Percentiles rank a stretch among this genome's conserved stretches.
phyloP scores from a whole-genome alignment of 1,284 basidiomycete genomes.

The Cutaneotrichosporon cavernicola region DNA sequence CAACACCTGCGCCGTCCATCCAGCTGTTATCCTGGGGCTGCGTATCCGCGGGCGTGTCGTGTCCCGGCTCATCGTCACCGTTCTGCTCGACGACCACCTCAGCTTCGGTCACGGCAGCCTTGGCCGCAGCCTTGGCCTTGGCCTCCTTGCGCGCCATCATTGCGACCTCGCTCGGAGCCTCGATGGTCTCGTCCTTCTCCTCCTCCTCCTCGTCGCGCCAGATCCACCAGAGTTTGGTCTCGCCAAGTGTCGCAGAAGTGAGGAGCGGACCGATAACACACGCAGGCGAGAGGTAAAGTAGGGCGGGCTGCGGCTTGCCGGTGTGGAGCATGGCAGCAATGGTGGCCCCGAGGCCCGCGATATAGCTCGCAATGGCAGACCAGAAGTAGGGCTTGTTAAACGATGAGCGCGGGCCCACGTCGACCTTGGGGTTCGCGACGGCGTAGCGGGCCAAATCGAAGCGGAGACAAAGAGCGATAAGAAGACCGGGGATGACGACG shows the following conservation, averaged over 20 bases:
- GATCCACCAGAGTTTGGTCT: constrained; percentile 43
- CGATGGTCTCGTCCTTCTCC: constrained; percentile 36
- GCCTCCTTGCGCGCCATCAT: constrained; percentile 31
- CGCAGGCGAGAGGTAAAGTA: constrained; percentile 74
- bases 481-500: constrained; percentile 67
- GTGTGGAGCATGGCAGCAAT: constrained; percentile 86
- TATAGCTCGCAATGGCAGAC: constrained; percentile 70
- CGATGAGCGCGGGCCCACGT: constrained; percentile 33
- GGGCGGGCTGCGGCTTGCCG: constrained; percentile 80
- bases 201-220: constrained; percentile 41
- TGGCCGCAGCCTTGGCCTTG: constrained; percentile 20
- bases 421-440: constrained; percentile 27
- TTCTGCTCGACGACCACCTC: neutral
- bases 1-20: constrained; percentile 36
- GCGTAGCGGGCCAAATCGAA: constrained; percentile 66
- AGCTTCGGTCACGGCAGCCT: constrained; percentile 13
- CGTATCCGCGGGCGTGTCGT: constrained; percentile 9
- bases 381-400: constrained; percentile 78
- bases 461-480: constrained; percentile 82
- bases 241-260: constrained; percentile 47
- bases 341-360: constrained; percentile 72
- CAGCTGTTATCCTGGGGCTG: constrained; percentile 43
- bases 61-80: constrained; percentile 9
- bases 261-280: constrained; percentile 56
- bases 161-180: constrained; percentile 43